These are phyloP conservation scores for Phoma sp. DNA, from an alignment of 2,329 filamentous ascomycete species.

Conservation along the genomic window DNA sequence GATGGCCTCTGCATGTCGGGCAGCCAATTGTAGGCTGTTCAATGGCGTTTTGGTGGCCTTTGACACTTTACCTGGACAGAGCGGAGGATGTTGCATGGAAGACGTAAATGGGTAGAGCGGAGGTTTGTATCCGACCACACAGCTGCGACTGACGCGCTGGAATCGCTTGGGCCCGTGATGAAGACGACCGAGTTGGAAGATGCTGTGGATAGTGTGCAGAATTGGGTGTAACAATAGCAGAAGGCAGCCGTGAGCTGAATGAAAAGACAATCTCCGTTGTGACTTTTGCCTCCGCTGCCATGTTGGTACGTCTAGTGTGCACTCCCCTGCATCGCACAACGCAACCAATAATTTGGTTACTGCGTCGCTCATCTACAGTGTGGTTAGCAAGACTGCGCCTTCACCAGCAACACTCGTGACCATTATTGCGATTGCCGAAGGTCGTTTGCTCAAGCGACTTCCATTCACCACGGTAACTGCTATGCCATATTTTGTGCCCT, in stretches of 20 bases:
- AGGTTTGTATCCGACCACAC: background rate
- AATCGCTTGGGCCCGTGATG: background rate
- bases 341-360: no score
- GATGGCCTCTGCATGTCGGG: slow-evolving; percentile 6
- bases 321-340: no score
- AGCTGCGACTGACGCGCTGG: background rate
- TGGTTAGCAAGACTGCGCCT: no score
- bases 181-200: background rate
- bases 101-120: background rate
- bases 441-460: no score
- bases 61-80: background rate
- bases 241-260: background rate
- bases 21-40: background rate
- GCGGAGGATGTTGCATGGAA: slow-evolving; percentile 2
- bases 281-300: no score
- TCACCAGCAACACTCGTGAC: no score
- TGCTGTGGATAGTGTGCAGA: slow-evolving; percentile 2
- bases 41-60: slow-evolving; percentile 12
- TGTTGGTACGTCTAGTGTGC: no score
- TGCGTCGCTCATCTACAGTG: no score
- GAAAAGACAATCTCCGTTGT: background rate
- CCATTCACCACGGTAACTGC: no score
- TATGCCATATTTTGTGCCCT: no score
- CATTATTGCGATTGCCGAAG: no score
- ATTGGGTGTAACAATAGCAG: background rate